phyloP scores from a whole-genome alignment of 2,329 filamentous ascomycete species.

The Hymenoscyphus salicellus region DNA sequence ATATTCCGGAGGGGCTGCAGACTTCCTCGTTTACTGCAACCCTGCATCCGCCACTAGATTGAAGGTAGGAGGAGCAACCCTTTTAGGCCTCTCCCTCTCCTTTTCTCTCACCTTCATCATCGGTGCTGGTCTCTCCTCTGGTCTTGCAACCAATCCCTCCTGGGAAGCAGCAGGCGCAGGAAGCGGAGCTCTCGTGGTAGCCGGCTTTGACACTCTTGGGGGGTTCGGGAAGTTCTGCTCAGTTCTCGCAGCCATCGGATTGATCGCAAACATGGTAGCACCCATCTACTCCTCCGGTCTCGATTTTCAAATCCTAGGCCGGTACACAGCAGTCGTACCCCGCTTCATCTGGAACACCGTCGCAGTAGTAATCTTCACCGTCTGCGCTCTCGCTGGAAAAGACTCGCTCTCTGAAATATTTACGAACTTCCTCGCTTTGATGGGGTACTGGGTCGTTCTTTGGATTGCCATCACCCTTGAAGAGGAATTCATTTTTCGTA shows the following conservation, averaged over 20 bases:
- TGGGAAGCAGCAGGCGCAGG: constrained; percentile 59
- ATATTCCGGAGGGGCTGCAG: constrained; percentile 60
- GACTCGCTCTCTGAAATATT: constrained; percentile 61
- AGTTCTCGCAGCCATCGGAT: constrained; percentile 60
- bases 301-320: constrained; percentile 65
- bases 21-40: constrained; percentile 66
- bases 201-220: constrained; percentile 56
- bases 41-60: constrained; percentile 43
- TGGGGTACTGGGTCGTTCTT: constrained; percentile 67
- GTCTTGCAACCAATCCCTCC: constrained; percentile 48
- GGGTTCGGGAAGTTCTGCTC: constrained; percentile 65
- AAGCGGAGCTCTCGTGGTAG: constrained; percentile 62
- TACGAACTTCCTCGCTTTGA: constrained; percentile 66
- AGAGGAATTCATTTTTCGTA: constrained; percentile 62
- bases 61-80: constrained; percentile 55
- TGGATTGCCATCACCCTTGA: constrained; percentile 61
- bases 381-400: constrained; percentile 62
- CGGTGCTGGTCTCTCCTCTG: constrained; percentile 61
- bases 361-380: constrained; percentile 59
- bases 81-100: constrained; percentile 53
- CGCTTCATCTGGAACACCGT: constrained; percentile 64
- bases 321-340: constrained; percentile 55
- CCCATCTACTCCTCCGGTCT: constrained; percentile 63
- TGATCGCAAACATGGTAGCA: constrained; percentile 64
- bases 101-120: constrained; percentile 60